Conservation (phyloP, 108 stramenopile genomes). For the Stephanodiscus triporus region DNA sequence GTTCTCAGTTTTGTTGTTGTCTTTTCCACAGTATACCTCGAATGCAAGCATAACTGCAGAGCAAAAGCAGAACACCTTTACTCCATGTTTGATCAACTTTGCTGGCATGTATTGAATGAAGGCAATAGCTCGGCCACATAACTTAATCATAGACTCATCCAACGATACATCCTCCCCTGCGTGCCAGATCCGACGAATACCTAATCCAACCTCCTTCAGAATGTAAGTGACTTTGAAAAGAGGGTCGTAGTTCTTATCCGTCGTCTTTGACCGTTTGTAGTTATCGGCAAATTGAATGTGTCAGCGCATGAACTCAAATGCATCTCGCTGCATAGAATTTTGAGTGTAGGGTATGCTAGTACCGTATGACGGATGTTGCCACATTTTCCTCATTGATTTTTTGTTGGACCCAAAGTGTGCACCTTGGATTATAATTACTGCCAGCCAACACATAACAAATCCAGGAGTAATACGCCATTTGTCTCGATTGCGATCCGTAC, state of each 20-base stretch:
- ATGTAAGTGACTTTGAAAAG: too few species aligned
- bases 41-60: conserved; percentile 5
- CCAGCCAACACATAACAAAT: conserved; percentile 14
- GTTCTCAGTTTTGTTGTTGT: background rate
- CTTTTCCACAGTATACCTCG: conserved; percentile 12
- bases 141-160: conserved; percentile 30
- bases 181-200: too few species aligned
- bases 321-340: too few species aligned
- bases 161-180: too few species aligned
- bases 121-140: background rate
- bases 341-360: too few species aligned
- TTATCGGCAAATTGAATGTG: too few species aligned
- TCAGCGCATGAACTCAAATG: too few species aligned
- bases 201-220: too few species aligned
- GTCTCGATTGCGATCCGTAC: background rate
- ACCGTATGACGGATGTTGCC: too few species aligned
- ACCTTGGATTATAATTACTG: conserved; percentile 1
- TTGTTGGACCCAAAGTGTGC: conserved; percentile 11
- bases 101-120: conserved; percentile 26
- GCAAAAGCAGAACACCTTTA: conserved; percentile 18
- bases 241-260: too few species aligned
- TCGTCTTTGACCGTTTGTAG: too few species aligned
- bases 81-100: conserved; percentile 26
- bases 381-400: too few species aligned
- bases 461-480: conserved; percentile 2